These are phyloP conservation scores for Trypanosoma mega DNA, from an alignment of 208 protist species.

Conservation along the genomic window DNA sequence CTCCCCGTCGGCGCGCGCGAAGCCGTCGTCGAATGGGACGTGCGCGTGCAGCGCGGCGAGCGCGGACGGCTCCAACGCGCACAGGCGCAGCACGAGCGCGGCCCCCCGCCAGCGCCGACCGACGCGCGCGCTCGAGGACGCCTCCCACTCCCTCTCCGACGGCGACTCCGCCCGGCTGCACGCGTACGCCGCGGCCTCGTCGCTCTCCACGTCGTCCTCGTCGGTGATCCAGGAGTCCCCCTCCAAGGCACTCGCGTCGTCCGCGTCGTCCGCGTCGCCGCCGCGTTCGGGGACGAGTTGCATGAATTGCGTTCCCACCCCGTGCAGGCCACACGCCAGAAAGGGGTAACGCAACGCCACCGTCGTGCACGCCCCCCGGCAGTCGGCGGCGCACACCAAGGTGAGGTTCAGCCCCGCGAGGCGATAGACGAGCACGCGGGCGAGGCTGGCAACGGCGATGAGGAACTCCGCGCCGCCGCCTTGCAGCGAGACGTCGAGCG, in stretches of 20 bases:
- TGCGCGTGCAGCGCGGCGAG: constrained; percentile 19
- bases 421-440: constrained; percentile 31
- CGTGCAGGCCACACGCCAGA: constrained; percentile 32
- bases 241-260: background rate
- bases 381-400: constrained; percentile 17
- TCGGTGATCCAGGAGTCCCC: background rate
- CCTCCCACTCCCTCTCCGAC: background rate
- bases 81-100: constrained; percentile 9
- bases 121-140: too few relatives aligned
- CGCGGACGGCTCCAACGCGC: constrained; percentile 22
- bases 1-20: constrained; percentile 42
- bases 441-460: constrained; percentile 29
- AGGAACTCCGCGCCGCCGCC: constrained; percentile 15
- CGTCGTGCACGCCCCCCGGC: constrained; percentile 27
- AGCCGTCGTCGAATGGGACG: constrained; percentile 16
- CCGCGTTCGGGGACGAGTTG: constrained; percentile 29
- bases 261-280: background rate
- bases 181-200: background rate
- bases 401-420: constrained; percentile 26
- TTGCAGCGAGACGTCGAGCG: constrained; percentile 23
- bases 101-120: constrained; percentile 3
- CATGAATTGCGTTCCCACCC: constrained; percentile 30
- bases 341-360: constrained; percentile 34
- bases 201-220: background rate
- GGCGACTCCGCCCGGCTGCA: background rate